Conservation (phyloP, 2,329 filamentous ascomycete genomes). For the Botrytis porri region DNA sequence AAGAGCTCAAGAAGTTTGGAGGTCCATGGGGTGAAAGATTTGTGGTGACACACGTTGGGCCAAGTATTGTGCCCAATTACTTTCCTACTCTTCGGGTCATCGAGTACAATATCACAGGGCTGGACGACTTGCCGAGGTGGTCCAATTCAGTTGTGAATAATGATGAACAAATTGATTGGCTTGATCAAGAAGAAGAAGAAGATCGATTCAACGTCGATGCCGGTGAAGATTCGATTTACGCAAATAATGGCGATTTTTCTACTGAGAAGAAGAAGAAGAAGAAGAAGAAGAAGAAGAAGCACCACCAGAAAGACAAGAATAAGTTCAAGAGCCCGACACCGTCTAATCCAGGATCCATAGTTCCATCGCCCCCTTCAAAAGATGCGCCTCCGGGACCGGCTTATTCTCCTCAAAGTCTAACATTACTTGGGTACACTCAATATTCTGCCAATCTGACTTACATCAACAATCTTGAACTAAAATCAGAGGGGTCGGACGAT, state of each 20-base stretch:
- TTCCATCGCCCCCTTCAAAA: constrained; percentile 72
- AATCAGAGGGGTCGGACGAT: constrained; percentile 24
- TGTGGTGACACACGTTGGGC: constrained; percentile 73
- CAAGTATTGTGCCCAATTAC: constrained; percentile 90
- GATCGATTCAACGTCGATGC: not conserved
- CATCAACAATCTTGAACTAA: constrained; percentile 71
- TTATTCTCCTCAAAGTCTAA: constrained; percentile 81
- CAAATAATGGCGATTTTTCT: constrained; percentile 40
- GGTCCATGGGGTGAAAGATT: constrained; percentile 84
- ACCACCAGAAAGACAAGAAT: constrained; percentile 45
- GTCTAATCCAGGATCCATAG: constrained; percentile 57
- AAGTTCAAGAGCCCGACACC: constrained; percentile 50
- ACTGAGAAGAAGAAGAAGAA: constrained; percentile 44
- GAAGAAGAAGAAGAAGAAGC: constrained; percentile 45
- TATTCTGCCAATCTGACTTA: constrained; percentile 92
- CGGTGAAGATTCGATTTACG: constrained; percentile 20
- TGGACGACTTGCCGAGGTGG: constrained; percentile 32
- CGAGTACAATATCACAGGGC: constrained; percentile 78
- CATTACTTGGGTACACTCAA: constrained; percentile 77
- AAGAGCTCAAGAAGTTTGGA: constrained; percentile 65
- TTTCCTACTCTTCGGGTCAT: constrained; percentile 87
- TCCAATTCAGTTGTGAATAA: constrained; percentile 20
- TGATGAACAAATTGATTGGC: constrained; percentile 24
- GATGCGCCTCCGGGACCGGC: constrained; percentile 77
- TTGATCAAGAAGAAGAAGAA: constrained; percentile 24